Conservation (phyloP, 176 grass and related monocot genomes). For the Oryza punctata region DNA sequence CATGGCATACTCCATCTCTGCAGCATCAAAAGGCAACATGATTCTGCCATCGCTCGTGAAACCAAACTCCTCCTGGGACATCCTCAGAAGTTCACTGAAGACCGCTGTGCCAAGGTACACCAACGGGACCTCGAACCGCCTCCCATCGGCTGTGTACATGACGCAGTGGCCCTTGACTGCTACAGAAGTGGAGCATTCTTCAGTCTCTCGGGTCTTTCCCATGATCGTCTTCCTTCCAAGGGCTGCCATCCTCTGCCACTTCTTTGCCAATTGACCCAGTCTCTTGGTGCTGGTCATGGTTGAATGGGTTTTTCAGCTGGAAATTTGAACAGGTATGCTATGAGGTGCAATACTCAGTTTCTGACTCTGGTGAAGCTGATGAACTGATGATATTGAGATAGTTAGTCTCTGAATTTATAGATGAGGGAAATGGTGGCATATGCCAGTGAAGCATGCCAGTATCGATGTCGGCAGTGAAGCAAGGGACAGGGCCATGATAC, state of each 20-base stretch:
- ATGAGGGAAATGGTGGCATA: neutral
- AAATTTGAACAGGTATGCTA: no score
- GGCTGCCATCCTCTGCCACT: constrained; percentile 17
- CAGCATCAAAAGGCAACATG: constrained; percentile 48
- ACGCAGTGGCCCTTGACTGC: constrained; percentile 1
- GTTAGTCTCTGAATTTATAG: constrained; percentile 25
- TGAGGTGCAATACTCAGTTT: neutral
- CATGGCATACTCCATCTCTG: constrained; percentile 61
- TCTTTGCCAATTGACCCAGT: constrained; percentile 12
- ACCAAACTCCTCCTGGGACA: constrained; percentile 58
- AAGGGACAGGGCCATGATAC: constrained; percentile 5
- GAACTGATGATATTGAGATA: neutral
- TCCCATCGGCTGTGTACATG: constrained; percentile 46
- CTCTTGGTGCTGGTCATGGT: constrained; percentile 27
- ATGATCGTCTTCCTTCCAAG: constrained; percentile 39
- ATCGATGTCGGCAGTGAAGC: neutral
- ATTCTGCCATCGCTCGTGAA: constrained; percentile 36
- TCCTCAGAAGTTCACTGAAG: constrained; percentile 42
- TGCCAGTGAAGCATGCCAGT: neutral
- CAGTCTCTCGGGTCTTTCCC: neutral
- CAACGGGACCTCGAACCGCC: constrained; percentile 57
- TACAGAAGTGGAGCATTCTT: constrained; percentile 2
- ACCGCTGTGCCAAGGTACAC: constrained; percentile 38
- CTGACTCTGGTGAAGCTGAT: neutral
- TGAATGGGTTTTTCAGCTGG: neutral